Evolutionary conservation across 2,329 filamentous ascomycete species (phyloP).

Genomic region (Chrysoporthe austroafricana): DNA sequence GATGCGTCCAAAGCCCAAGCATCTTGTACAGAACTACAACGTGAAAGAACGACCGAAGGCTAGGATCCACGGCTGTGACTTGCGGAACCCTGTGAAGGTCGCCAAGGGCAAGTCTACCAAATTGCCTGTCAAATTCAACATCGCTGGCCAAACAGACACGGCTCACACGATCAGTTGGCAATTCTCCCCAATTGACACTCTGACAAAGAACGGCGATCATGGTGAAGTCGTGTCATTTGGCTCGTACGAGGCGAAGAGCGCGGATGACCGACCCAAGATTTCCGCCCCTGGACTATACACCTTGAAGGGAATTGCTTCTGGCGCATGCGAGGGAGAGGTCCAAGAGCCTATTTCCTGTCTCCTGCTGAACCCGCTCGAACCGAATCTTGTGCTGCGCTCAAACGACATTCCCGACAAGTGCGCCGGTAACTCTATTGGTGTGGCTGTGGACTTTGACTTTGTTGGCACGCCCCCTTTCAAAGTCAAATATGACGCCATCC

Average conservation of each 20-base stretch:
- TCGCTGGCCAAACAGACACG: slow-evolving; percentile 61
- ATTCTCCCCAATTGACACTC: slow-evolving; percentile 75
- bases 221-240: slow-evolving; percentile 61
- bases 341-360: slow-evolving; percentile 94
- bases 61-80: slow-evolving; percentile 74
- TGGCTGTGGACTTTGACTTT: slow-evolving; percentile 86
- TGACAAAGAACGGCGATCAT: slow-evolving; percentile 73
- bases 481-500: slow-evolving; percentile 76
- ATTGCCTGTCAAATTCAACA: slow-evolving; percentile 73
- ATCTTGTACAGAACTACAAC: slow-evolving; percentile 75
- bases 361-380: slow-evolving; percentile 87
- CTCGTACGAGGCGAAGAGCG: slow-evolving; percentile 63
- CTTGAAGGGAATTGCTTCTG: slow-evolving; percentile 76
- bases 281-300: slow-evolving; percentile 84
- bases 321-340: slow-evolving; percentile 84
- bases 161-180: slow-evolving; percentile 78
- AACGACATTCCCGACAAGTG: slow-evolving; percentile 94
- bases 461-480: slow-evolving; percentile 90
- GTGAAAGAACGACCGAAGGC: slow-evolving; percentile 86
- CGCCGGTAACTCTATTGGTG: slow-evolving; percentile 88
- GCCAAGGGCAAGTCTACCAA: slow-evolving; percentile 71
- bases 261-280: slow-evolving; percentile 68
- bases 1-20: slow-evolving; percentile 59
- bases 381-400: slow-evolving; percentile 71
- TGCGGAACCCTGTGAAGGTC: slow-evolving; percentile 79